Evolutionary conservation across 805 yeast species (phyloP).

Genomic region (Starmerella bombicola): DNA sequence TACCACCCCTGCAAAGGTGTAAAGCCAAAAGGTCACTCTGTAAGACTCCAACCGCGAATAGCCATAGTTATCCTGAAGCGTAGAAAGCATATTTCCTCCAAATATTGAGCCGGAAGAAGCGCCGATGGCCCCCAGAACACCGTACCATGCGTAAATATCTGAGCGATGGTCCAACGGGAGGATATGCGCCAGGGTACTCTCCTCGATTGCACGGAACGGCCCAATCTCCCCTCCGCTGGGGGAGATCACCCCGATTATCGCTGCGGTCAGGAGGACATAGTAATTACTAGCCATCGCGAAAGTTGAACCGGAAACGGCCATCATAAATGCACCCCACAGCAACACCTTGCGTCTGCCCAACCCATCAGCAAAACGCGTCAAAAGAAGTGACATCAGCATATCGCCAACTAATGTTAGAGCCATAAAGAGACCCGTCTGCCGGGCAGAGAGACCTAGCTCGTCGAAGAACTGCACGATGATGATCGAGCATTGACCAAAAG

Average conservation of each 20-base stretch:
- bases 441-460: constrained; percentile 41
- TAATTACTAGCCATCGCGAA: constrained; percentile 47
- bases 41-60: constrained; percentile 32
- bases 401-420: constrained; percentile 69
- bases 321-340: constrained; percentile 49
- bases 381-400: constrained; percentile 49
- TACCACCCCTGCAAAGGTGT: constrained; percentile 41
- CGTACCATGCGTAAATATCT: constrained; percentile 63
- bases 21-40: constrained; percentile 42
- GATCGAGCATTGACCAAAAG: constrained; percentile 70
- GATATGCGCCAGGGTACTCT: constrained; percentile 65
- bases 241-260: constrained; percentile 71
- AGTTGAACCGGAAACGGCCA: constrained; percentile 52
- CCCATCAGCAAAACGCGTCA: constrained; percentile 66
- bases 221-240: constrained; percentile 86
- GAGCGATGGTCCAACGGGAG: constrained; percentile 41
- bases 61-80: constrained; percentile 6
- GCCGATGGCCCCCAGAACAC: constrained; percentile 55
- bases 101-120: constrained; percentile 56
- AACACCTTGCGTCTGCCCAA: constrained; percentile 57
- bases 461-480: constrained; percentile 55
- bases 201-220: constrained; percentile 77
- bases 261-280: constrained; percentile 47
- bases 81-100: constrained; percentile 48
- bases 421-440: constrained; percentile 65